Evolutionary conservation across 164 flowering plant species (phyloP).

Genomic region (Umbilicus rupestris): DNA sequence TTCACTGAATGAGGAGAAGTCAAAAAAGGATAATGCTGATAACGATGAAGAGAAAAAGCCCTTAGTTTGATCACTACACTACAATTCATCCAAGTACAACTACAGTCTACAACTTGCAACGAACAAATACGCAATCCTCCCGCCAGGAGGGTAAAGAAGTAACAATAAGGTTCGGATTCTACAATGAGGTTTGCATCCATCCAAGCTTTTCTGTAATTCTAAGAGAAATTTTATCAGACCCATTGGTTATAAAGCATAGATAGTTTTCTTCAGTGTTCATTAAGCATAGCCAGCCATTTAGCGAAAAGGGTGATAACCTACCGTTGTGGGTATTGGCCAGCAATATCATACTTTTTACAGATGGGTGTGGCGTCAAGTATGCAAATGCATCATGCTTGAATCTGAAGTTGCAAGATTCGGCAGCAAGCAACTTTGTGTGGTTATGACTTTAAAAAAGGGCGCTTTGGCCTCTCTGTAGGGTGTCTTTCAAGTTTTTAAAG

Average conservation of each 20-base stretch:
- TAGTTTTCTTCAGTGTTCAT: no score
- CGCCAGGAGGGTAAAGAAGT: not conserved
- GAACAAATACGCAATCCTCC: not conserved
- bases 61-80: not conserved
- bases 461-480: no score
- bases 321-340: not conserved
- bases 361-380: not conserved
- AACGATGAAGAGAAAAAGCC: not conserved
- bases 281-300: not conserved
- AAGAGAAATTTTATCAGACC: no score
- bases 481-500: not conserved
- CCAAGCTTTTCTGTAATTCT: no score
- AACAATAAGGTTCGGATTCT: not conserved
- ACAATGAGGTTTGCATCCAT: no score
- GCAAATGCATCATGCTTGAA: constrained; percentile 1
- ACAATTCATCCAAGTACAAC: not conserved
- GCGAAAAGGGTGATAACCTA: not conserved
- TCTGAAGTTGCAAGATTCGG: not conserved
- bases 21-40: not conserved
- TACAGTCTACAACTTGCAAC: not conserved
- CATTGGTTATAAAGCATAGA: no score
- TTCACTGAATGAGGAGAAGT: not conserved
- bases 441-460: not conserved
- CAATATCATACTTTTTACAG: not conserved
- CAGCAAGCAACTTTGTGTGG: not conserved